Evolutionary conservation across 225 moss, liverwort and hornwort species (phyloP).

Genomic region (Asterella californica): DNA sequence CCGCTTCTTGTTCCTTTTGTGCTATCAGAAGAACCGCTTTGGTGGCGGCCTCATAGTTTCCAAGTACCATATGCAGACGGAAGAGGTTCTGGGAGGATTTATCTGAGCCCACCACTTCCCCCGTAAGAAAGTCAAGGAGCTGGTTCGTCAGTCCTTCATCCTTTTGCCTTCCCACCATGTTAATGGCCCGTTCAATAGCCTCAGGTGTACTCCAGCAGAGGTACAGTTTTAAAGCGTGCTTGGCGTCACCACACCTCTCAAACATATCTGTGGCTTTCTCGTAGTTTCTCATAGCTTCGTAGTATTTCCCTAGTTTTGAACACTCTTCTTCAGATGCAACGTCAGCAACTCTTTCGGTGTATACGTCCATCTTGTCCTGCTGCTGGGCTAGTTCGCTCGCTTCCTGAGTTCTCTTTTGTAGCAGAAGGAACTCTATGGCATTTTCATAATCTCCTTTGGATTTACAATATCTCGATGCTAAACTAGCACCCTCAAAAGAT

Average conservation of each 20-base stretch:
- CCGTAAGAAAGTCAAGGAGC: slow-evolving; percentile 63
- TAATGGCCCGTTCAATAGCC: slow-evolving; percentile 75
- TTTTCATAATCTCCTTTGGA: slow-evolving; percentile 57
- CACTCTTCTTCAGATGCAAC: slow-evolving; percentile 64
- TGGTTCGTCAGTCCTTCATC: slow-evolving; percentile 55
- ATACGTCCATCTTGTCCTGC: slow-evolving; percentile 72
- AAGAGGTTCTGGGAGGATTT: slow-evolving; percentile 55
- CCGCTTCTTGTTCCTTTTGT: slow-evolving; percentile 71
- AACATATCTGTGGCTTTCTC: slow-evolving; percentile 67
- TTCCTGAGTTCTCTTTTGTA: slow-evolving; percentile 75
- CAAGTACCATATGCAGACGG: slow-evolving; percentile 56
- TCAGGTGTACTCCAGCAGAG: slow-evolving; percentile 49
- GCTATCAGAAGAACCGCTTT: slow-evolving; percentile 53
- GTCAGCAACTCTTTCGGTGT: slow-evolving; percentile 61
- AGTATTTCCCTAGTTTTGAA: slow-evolving; percentile 62
- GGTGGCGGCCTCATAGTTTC: slow-evolving; percentile 63
- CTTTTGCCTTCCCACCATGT: slow-evolving; percentile 57
- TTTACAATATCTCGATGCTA: slow-evolving; percentile 56
- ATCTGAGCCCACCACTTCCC: slow-evolving; percentile 46
- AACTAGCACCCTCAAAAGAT: slow-evolving; percentile 61
- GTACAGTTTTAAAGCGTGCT: slow-evolving; percentile 56
- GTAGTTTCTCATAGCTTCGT: slow-evolving; percentile 52
- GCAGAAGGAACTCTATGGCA: slow-evolving; percentile 71
- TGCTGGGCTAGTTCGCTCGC: slow-evolving; percentile 72
- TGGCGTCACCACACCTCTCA: slow-evolving; percentile 48